Evolutionary conservation across 768 basidiomycete genomes (phyloP).

Genomic region (Agaricus sinodeliciosus): DNA sequence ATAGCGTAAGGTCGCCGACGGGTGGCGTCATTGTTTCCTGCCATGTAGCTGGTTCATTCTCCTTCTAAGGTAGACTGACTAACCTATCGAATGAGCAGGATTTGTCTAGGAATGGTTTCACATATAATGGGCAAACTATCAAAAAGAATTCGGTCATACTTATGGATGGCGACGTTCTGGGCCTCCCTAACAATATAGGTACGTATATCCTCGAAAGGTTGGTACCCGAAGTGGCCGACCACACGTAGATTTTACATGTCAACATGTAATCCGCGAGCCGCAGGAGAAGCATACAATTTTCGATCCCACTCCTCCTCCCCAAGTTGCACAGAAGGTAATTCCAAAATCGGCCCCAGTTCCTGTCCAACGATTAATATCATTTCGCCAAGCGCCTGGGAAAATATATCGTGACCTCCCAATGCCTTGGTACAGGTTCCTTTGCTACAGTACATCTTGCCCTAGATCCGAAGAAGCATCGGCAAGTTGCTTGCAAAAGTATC

Average conservation of each 20-base stretch:
- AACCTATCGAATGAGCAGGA: slow-evolving; percentile 38
- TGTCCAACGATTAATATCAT: neutral
- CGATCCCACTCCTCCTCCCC: slow-evolving; percentile 54
- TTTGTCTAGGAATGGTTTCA: slow-evolving; percentile 68
- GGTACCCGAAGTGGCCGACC: neutral
- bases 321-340: slow-evolving; percentile 48
- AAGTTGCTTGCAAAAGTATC: slow-evolving; percentile 84
- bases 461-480: slow-evolving; percentile 53
- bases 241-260: slow-evolving; percentile 56
- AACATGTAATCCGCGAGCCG: slow-evolving; percentile 48
- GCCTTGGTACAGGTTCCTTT: slow-evolving; percentile 75
- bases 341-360: slow-evolving; percentile 1
- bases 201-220: neutral
- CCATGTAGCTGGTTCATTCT: slow-evolving; percentile 38
- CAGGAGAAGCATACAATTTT: slow-evolving; percentile 49
- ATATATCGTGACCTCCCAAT: slow-evolving; percentile 73
- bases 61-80: neutral
- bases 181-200: slow-evolving; percentile 57
- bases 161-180: slow-evolving; percentile 68
- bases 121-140: slow-evolving; percentile 64
- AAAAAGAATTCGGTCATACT: slow-evolving; percentile 63
- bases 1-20: slow-evolving; percentile 60
- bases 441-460: slow-evolving; percentile 78
- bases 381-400: slow-evolving; percentile 49
- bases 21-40: slow-evolving; percentile 77